Evolutionary conservation across 495 filamentous ascomycete species (phyloP), one percentile per base, ranked within the genome.

Genomic region (Parmelia sp.): DNA sequence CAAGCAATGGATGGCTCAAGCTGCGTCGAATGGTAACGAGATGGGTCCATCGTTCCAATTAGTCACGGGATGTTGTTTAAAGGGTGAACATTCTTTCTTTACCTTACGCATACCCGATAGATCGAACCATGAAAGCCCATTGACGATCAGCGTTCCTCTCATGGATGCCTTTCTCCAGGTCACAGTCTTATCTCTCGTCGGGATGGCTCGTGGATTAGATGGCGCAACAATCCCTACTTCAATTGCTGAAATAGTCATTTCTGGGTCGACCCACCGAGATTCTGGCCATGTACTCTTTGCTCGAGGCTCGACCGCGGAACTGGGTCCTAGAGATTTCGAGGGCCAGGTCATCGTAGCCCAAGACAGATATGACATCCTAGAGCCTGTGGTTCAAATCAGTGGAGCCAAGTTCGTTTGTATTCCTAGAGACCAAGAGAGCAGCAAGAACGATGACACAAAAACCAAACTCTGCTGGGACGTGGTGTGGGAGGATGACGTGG

Each of bases 291-390:
- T 31, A 21, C 29, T 55, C 29, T 5, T 33, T 0, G 5, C 51
- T 55, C 51, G 51, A 33, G 51, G 51, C 17, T 55, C 29, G 15
- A 33, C 27, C 15, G 11, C 21, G 4, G 19, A 19, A 33, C 1
- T 33, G 15, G 10, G 51, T 21, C 14, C 29, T 19, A 55, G 51
- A 21, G 29, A 55, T 11, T 33, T 55, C 6, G 51, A 33, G 11
- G 51, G 51, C 11, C 51, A 55, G 21, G 51, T 55, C 29, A 33
- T 33, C 51, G 2, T 55, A 55, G 51, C 51, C 29, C 51, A 55
- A 25, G 51, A 55, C 5, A 10, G 0, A 21, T 6, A 12, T 14
- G 29, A 21, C 51, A 23, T 55, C 29, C 17, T 55, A 4, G 17
- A 55, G 51, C 51, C 51, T 55, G 51, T 55, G 17, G 51, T 55